Percentiles rank a stretch among this genome's conserved stretches.
Conservation (phyloP, 2,329 filamentous ascomycete genomes). For the Alternaria burnsii region DNA sequence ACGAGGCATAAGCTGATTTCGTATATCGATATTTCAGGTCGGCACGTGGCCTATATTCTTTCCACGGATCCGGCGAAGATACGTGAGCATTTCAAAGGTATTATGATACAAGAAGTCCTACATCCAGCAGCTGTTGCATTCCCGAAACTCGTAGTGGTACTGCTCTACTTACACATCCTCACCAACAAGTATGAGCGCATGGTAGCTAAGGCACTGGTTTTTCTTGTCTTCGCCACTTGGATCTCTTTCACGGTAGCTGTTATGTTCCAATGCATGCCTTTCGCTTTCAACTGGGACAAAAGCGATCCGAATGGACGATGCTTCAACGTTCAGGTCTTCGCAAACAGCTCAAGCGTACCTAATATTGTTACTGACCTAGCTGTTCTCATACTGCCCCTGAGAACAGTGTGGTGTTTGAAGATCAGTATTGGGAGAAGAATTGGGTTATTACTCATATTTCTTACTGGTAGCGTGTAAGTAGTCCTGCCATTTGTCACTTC, state of each 20-base stretch:
- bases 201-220: slow-evolving; percentile 29
- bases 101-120: slow-evolving; percentile 35
- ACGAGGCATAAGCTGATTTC: neutral
- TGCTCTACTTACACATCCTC: slow-evolving; percentile 38
- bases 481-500: neutral
- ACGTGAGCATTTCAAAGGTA: slow-evolving; percentile 32
- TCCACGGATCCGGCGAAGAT: slow-evolving; percentile 25
- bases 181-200: slow-evolving; percentile 34
- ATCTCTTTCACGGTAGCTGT: slow-evolving; percentile 31
- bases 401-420: slow-evolving; percentile 33
- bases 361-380: slow-evolving; percentile 38
- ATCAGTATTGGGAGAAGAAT: slow-evolving; percentile 27
- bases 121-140: slow-evolving; percentile 40
- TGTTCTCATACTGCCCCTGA: slow-evolving; percentile 32
- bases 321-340: slow-evolving; percentile 31
- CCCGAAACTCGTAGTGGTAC: slow-evolving; percentile 35
- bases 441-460: slow-evolving; percentile 37
- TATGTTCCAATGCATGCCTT: slow-evolving; percentile 36
- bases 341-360: slow-evolving; percentile 36
- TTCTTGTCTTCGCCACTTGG: slow-evolving; percentile 31
- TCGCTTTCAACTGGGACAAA: slow-evolving; percentile 40
- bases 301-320: slow-evolving; percentile 32
- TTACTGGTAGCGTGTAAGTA: slow-evolving; percentile 40
- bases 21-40: slow-evolving; percentile 11
- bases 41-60: slow-evolving; percentile 28